Evolutionary conservation across 2,329 filamentous ascomycete genomes (phyloP).

Genomic region (Magnaporthiopsis rhizophila): DNA sequence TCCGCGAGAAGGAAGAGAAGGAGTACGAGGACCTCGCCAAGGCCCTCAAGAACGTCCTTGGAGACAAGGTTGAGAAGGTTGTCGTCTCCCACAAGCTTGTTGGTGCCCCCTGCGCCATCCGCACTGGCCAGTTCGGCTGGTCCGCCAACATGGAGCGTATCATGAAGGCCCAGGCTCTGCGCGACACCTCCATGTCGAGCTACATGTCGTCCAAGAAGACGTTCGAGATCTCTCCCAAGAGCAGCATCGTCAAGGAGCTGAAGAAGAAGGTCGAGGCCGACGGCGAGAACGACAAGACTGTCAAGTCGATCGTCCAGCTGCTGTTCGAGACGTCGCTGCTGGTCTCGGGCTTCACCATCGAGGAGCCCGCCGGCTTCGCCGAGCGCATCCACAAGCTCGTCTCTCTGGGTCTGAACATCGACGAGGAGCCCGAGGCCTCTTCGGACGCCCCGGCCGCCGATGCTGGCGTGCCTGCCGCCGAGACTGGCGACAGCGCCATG

Average conservation of each 20-base stretch:
- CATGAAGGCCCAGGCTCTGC: slow-evolving; percentile 99
- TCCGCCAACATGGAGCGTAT: slow-evolving; percentile 99
- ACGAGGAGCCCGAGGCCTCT: slow-evolving; percentile 78
- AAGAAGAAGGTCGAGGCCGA: slow-evolving; percentile 98
- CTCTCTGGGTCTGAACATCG: slow-evolving; percentile 92
- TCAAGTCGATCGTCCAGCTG: slow-evolving; percentile 98
- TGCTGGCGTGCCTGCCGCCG: slow-evolving; percentile 49
- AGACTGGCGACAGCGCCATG: slow-evolving; percentile 88
- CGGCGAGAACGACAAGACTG: slow-evolving; percentile 96
- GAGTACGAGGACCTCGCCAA: slow-evolving; percentile 93
- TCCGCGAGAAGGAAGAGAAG: slow-evolving; percentile 95
- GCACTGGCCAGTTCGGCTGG: slow-evolving; percentile 99
- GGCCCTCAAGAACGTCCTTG: slow-evolving; percentile 97
- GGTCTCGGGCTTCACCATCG: slow-evolving; percentile 98
- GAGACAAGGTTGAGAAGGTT: slow-evolving; percentile 99
- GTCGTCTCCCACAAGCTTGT: slow-evolving; percentile 97
- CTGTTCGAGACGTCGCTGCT: slow-evolving; percentile 98
- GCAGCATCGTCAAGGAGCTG: slow-evolving; percentile 94
- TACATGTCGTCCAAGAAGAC: slow-evolving; percentile 99
- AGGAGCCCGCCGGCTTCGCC: slow-evolving; percentile 94
- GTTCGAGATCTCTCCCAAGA: slow-evolving; percentile 99
- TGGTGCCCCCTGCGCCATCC: slow-evolving; percentile 93
- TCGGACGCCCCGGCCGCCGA: slow-evolving; percentile 46
- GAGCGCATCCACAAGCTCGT: slow-evolving; percentile 99
- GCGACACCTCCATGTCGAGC: slow-evolving; percentile 98